Evolutionary conservation across 768 basidiomycete species (phyloP).

Genomic region (Suillus variegatus): DNA sequence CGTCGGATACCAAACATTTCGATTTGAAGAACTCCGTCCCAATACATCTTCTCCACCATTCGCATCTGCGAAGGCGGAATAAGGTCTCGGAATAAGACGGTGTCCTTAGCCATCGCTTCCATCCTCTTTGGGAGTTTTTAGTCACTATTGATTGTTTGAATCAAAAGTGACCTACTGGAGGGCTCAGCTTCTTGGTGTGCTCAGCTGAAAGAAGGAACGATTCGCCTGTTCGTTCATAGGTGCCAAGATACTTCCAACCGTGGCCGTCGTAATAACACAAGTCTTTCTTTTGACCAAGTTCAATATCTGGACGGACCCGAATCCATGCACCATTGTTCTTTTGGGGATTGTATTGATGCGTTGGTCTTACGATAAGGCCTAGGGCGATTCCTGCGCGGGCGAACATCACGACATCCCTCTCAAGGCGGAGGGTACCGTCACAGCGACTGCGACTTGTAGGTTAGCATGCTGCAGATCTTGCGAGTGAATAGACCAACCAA

Average conservation of each 20-base stretch:
- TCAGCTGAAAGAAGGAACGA: slow-evolving; percentile 17
- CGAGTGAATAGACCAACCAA: not conserved
- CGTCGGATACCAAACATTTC: slow-evolving; percentile 28
- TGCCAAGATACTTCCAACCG: slow-evolving; percentile 23
- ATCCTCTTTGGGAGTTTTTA: slow-evolving; percentile 19
- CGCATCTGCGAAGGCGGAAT: slow-evolving; percentile 23
- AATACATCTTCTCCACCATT: slow-evolving; percentile 31
- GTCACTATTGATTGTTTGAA: not conserved
- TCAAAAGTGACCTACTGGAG: slow-evolving; percentile 10
- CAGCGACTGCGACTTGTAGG: not conserved
- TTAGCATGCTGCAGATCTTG: not conserved
- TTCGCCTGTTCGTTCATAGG: slow-evolving; percentile 24
- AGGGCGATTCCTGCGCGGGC: slow-evolving; percentile 21
- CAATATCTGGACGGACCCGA: slow-evolving; percentile 13
- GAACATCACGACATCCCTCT: slow-evolving; percentile 19
- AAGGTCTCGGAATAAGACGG: slow-evolving; percentile 23
- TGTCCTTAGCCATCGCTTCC: slow-evolving; percentile 14
- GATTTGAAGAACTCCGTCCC: slow-evolving; percentile 28
- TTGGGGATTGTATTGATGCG: slow-evolving; percentile 29
- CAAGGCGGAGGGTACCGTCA: not conserved
- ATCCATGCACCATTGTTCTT: slow-evolving; percentile 18
- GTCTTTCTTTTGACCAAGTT: slow-evolving; percentile 20
- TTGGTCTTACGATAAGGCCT: slow-evolving; percentile 27
- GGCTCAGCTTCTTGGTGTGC: slow-evolving; percentile 14
- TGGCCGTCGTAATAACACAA: slow-evolving; percentile 15